Conservation (phyloP, 148 eudicot genomes). For the Diospyros kaki region DNA sequence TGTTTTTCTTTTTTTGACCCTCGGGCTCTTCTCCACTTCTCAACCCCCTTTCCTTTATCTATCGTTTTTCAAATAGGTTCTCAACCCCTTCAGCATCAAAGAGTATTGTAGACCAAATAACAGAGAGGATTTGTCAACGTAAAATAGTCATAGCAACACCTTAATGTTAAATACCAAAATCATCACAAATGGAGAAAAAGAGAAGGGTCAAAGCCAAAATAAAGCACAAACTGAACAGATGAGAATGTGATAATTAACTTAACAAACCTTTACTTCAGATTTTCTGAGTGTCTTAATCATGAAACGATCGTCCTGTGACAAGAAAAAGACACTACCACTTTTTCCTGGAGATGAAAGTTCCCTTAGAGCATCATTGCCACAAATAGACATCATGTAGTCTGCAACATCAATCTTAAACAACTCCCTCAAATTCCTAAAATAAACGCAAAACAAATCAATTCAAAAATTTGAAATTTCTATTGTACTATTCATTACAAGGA, state of each 20-base stretch:
- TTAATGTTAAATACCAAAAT: background rate
- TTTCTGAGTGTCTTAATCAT: slow-evolving; percentile 95
- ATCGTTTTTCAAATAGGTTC: background rate
- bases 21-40: too few relatives aligned
- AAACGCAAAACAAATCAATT: background rate
- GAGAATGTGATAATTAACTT: background rate
- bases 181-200: background rate
- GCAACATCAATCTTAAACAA: slow-evolving; percentile 98
- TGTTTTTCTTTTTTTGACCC: too few relatives aligned
- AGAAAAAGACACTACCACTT: slow-evolving; percentile 95
- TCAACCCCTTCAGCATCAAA: background rate
- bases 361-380: slow-evolving; percentile 95
- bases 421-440: slow-evolving; percentile 77
- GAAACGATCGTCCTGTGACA: slow-evolving; percentile 97
- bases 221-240: slow-evolving; percentile 4
- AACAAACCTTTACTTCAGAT: slow-evolving; percentile 87
- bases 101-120: background rate
- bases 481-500: slow-evolving; percentile 4
- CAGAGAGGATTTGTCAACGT: background rate
- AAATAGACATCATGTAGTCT: slow-evolving; percentile 96
- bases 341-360: slow-evolving; percentile 98
- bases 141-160: background rate
- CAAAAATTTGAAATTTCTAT: background rate
- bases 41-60: background rate
- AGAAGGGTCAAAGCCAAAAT: background rate